Evolutionary conservation across 1,284 basidiomycete genomes (phyloP).

Genomic region (Ceratobasidium sp.): DNA sequence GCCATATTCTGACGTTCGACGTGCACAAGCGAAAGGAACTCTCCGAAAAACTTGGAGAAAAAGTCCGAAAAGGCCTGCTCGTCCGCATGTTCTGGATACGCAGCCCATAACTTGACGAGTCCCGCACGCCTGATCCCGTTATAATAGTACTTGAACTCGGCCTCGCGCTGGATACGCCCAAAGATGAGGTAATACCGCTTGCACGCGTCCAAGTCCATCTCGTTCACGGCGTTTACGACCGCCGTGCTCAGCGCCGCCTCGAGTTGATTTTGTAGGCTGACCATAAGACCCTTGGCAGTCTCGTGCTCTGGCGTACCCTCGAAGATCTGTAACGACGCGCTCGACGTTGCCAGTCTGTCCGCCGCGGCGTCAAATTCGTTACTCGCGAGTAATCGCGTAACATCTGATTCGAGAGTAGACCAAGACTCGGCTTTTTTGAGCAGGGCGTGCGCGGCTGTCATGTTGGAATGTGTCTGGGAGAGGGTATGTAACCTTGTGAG

Average conservation of each 20-base stretch:
- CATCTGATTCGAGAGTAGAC: conserved; percentile 93
- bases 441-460: conserved; percentile 89
- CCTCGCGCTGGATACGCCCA: conserved; percentile 87
- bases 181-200: conserved; percentile 88
- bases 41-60: conserved; percentile 78
- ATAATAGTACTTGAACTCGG: conserved; percentile 93
- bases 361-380: conserved; percentile 85
- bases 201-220: conserved; percentile 79
- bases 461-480: conserved; percentile 84
- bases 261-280: conserved; percentile 92
- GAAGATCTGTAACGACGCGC: conserved; percentile 88
- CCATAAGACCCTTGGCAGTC: conserved; percentile 82
- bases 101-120: conserved; percentile 78
- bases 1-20: conserved; percentile 81
- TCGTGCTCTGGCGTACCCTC: conserved; percentile 92
- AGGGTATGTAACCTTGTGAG: conserved; percentile 82
- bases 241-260: conserved; percentile 90
- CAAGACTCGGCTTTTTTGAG: conserved; percentile 93
- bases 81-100: conserved; percentile 48
- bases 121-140: conserved; percentile 81
- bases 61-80: conserved; percentile 69
- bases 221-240: conserved; percentile 83
- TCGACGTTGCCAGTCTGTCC: conserved; percentile 87
- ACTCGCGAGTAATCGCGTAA: conserved; percentile 81
- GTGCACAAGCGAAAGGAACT: conserved; percentile 75